Percentiles rank a stretch among this genome's conserved stretches.
Evolutionary conservation across 208 protist genomes (phyloP).

Genomic region (Crithidia acanthocephali): DNA sequence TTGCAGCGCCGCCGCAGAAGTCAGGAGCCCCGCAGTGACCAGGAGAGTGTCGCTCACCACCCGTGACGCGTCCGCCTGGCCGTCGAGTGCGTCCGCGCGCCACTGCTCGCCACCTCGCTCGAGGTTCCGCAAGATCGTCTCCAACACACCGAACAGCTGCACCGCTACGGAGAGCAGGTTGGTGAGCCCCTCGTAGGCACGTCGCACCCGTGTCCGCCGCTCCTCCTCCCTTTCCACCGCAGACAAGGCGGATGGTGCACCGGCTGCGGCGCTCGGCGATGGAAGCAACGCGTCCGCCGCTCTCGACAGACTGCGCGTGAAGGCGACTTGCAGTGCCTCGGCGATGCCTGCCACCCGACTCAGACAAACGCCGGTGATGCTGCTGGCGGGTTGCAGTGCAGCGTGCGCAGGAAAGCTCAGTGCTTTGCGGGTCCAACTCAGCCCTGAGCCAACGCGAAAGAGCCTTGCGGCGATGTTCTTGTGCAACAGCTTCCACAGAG

Average conservation of each 20-base stretch:
- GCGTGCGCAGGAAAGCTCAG: background rate
- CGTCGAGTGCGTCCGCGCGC: background rate
- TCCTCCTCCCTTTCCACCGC: background rate
- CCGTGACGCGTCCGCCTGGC: background rate
- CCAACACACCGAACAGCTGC: slow-evolving; percentile 14
- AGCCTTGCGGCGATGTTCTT: background rate
- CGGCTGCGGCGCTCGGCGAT: background rate
- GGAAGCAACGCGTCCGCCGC: background rate
- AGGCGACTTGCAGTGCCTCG: background rate
- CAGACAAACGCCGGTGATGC: background rate
- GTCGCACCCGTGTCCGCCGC: background rate
- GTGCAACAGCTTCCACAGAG: slow-evolving; percentile 23
- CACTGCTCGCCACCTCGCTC: background rate
- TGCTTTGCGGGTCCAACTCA: slow-evolving; percentile 29
- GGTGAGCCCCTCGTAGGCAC: slow-evolving; percentile 21
- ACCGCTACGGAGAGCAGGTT: slow-evolving; percentile 12
- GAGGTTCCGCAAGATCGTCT: background rate
- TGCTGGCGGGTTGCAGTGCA: background rate
- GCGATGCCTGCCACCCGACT: slow-evolving; percentile 18
- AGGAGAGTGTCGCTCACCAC: slow-evolving; percentile 1
- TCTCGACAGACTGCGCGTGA: background rate
- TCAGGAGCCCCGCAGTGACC: background rate
- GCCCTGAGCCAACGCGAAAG: slow-evolving; percentile 22
- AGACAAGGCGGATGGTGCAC: background rate
- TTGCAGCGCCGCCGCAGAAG: background rate